These are phyloP conservation scores for Neocatenulostroma microsporum DNA, from an alignment of 2,329 filamentous ascomycete species.

Conservation along the genomic window DNA sequence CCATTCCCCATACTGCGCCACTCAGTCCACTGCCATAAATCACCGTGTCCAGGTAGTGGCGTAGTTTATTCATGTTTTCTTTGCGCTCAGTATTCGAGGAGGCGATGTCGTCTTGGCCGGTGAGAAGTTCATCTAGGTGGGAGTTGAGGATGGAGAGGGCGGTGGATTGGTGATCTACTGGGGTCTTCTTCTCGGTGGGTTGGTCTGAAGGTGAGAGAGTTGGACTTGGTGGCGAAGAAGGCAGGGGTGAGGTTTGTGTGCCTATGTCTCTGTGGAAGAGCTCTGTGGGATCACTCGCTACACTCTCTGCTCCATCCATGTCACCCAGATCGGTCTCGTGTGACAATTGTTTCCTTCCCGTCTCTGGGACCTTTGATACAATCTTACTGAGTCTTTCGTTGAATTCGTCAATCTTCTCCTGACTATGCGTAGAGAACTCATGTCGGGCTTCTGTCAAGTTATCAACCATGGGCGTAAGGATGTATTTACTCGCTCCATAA, in stretches of 20 bases:
- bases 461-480: constrained; percentile 56
- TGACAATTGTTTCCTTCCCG: constrained; percentile 39
- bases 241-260: constrained; percentile 60
- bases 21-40: constrained; percentile 54
- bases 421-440: constrained; percentile 47
- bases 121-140: constrained; percentile 44
- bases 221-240: constrained; percentile 31
- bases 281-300: constrained; percentile 60
- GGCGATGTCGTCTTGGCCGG: constrained; percentile 39
- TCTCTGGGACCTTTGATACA: constrained; percentile 20
- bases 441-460: constrained; percentile 49
- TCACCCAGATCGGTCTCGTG: constrained; percentile 38
- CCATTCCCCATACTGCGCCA: constrained; percentile 51
- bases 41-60: constrained; percentile 58
- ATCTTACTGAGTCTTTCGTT: constrained; percentile 46
- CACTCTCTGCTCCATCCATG: constrained; percentile 42
- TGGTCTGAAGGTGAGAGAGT: too few species aligned
- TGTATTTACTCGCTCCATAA: constrained; percentile 63
- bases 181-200: too few species aligned
- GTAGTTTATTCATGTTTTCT: constrained; percentile 45
- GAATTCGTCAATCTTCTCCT: constrained; percentile 45
- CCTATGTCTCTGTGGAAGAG: constrained; percentile 75
- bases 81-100: constrained; percentile 42
- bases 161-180: constrained; percentile 14
- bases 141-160: constrained; percentile 44